Base-by-base conservation (phyloP, 176 grass and related monocot species). In the Aegilops longissima region DNA sequence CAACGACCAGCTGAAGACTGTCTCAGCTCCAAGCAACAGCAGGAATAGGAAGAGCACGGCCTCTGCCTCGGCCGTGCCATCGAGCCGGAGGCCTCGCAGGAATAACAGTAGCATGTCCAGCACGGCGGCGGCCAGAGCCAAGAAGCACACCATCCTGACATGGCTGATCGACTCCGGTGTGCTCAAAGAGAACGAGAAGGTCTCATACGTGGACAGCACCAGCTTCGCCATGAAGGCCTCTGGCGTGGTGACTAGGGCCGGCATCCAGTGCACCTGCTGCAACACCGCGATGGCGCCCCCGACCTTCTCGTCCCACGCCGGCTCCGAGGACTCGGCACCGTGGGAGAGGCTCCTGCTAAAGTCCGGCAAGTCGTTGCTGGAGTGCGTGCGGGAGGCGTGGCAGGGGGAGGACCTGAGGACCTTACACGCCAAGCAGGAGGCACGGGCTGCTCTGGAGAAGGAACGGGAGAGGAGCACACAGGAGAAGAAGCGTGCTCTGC, bases 221-320 rank as follows among this genome's bases (percentile, higher is more conserved):
- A 75, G 70, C 13, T 31, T 7, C 66, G 61, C 0, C 61, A 58
- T 29, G 51, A 91, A 84, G 74, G 86, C 94, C 23, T 83, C 85
- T 23, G 95, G 90, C 24, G 14, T 35, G 61, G 88, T 92, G 13
- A 89, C 73, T 7, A 40, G 45, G 62, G 51, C 52, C 5, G 92
- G 95, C 14, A 84, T 96, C 29, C 80, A 78, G n/a, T 95, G 94
- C 81, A 42, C 77, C 68, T 92, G 91, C 67, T 96, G 94, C 83
- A 36, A 93, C 63, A 49, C 84, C 61, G 35, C 66, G 17, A n/a
- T 92, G 82, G 6, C 89, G 12, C 63, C 88, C 20, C 64, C 69
- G 65, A 68, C 67, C 44, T 86, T 96, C 45, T 82, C 83, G 40
- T 66, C 82, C 8, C 94, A 96, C 87, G 84, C 87, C 56, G 86